These are phyloP conservation scores for Pseudogymnoascus sp. DNA, from an alignment of 2,329 filamentous ascomycete species.

Conservation along the genomic window DNA sequence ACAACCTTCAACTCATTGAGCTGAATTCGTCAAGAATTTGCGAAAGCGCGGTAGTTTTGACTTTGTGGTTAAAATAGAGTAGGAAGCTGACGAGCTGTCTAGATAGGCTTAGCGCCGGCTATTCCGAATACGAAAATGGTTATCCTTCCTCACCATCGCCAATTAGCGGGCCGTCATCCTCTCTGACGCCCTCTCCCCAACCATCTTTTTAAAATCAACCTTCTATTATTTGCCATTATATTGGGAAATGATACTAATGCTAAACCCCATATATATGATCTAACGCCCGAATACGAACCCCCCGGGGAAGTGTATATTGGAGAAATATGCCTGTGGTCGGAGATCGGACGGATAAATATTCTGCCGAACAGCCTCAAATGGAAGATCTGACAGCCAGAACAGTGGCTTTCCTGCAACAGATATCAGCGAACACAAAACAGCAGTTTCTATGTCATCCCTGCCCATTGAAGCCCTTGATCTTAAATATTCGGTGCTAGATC, in stretches of 20 bases:
- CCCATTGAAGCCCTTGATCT: too few relatives aligned
- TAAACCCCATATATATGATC: neutral
- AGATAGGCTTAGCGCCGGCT: neutral
- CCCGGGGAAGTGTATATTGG: neutral
- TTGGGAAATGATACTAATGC: neutral
- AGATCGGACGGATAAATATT: neutral
- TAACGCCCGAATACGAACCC: neutral
- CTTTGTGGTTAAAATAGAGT: neutral
- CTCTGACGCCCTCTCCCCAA: neutral
- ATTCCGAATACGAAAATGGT: constrained; percentile 2
- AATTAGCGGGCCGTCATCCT: neutral
- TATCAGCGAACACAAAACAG: neutral
- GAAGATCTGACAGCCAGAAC: neutral
- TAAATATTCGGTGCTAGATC: too few relatives aligned
- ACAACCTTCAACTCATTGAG: neutral
- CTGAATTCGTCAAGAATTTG: neutral
- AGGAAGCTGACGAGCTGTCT: neutral
- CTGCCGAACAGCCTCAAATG: neutral
- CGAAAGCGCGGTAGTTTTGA: neutral
- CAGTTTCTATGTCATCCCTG: too few relatives aligned
- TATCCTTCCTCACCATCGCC: too few relatives aligned
- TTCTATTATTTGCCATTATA: neutral
- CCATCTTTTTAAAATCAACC: neutral
- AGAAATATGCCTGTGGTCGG: neutral
- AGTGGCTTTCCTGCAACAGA: neutral